Conservation (phyloP, 148 eudicot species). For the Fagopyrum homotropicum region DNA sequence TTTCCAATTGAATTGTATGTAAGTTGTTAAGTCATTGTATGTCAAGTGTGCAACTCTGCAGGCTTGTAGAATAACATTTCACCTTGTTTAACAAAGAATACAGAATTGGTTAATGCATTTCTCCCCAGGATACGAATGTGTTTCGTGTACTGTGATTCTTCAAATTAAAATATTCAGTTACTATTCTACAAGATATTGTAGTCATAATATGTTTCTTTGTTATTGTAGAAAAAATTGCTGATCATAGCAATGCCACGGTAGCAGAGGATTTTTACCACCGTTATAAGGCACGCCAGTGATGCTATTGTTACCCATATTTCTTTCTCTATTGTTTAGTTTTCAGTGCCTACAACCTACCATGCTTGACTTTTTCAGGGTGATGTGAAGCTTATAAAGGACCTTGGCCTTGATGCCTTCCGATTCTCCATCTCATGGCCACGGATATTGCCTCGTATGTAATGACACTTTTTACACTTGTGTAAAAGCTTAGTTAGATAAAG, state of each 20-base stretch:
- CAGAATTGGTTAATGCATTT: no score
- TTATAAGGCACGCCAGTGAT: not conserved
- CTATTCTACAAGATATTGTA: not conserved
- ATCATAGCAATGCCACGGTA: not conserved
- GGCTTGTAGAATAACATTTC: no score
- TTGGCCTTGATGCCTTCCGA: conserved; percentile 1
- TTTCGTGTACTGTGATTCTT: no score
- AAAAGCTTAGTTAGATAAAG: not conserved
- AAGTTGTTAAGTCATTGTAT: no score
- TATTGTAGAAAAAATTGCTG: conserved; percentile 4
- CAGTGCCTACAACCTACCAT: no score
- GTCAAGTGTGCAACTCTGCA: no score
- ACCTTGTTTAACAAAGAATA: no score
- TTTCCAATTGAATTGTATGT: no score
- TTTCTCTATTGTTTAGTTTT: not conserved
- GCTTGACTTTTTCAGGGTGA: not conserved
- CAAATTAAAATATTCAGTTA: no score
- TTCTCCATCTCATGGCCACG: conserved; percentile 12
- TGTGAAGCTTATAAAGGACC: not conserved
- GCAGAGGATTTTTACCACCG: conserved; percentile 1
- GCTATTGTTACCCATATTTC: not conserved
- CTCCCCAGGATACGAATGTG: no score
- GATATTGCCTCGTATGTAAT: not conserved
- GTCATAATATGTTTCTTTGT: not conserved
- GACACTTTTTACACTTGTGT: not conserved